These are phyloP conservation scores for Plasmodium sp. DNA, from an alignment of 169 alveolate genomes.

Conservation along the genomic window DNA sequence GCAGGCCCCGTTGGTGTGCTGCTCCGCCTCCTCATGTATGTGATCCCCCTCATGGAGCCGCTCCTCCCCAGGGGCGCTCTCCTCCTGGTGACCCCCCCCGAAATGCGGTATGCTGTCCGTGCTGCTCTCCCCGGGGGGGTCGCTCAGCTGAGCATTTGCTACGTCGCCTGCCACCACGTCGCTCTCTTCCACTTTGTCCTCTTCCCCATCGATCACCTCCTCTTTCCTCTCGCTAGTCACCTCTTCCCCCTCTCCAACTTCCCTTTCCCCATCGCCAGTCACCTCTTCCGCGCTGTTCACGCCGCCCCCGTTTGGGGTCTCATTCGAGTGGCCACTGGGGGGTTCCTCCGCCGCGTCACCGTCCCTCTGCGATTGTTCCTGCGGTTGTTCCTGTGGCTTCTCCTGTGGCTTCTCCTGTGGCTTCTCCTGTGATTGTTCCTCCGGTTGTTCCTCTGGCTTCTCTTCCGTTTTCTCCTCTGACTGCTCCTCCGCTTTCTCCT, in stretches of 20 bases:
- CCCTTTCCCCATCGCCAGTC: background rate
- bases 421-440: background rate
- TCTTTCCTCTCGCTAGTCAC: background rate
- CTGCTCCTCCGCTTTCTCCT: background rate
- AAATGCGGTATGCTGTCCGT: background rate
- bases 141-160: background rate
- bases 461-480: background rate
- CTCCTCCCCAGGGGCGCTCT: background rate
- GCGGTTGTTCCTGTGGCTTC: background rate
- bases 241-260: background rate
- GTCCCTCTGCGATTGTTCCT: background rate
- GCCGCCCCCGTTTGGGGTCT: background rate
- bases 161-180: background rate
- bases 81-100: background rate
- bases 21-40: too few species aligned
- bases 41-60: background rate
- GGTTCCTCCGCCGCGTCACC: background rate
- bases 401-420: background rate
- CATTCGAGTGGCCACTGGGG: background rate
- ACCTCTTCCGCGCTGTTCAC: background rate
- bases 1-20: background rate
- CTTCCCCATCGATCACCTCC: background rate
- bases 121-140: background rate
- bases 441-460: background rate
- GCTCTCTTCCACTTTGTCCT: background rate